A percentile compares a stretch with the other conserved stretches of the same genome.
phyloP scores from a whole-genome alignment of 768 basidiomycete species.

The Amanita muscaria region DNA sequence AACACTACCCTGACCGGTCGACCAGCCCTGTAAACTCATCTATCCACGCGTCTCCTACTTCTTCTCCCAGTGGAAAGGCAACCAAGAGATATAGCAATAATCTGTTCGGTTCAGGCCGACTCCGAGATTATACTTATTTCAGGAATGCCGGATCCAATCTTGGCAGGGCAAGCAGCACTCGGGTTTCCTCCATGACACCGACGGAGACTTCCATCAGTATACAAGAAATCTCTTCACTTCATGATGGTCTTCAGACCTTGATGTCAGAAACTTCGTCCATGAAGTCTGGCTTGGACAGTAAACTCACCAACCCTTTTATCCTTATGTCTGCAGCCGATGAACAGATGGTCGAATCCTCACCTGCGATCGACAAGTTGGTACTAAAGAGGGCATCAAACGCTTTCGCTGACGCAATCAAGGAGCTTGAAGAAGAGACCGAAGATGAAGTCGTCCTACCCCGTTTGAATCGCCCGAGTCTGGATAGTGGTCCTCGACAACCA shows the following conservation, averaged over 20 bases:
- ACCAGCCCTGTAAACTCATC: slow-evolving; percentile 27
- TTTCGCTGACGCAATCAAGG: slow-evolving; percentile 65
- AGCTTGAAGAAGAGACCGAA: slow-evolving; percentile 68
- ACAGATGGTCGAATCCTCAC: slow-evolving; percentile 18
- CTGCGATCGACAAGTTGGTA: slow-evolving; percentile 34
- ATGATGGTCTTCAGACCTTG: slow-evolving; percentile 37
- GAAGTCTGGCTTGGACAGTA: slow-evolving; percentile 29
- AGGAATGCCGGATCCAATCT: slow-evolving; percentile 37
- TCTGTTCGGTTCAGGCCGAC: slow-evolving; percentile 72
- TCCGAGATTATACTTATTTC: slow-evolving; percentile 67
- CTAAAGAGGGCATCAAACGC: slow-evolving; percentile 66
- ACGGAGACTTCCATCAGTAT: slow-evolving; percentile 35
- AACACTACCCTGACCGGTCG: slow-evolving; percentile 25
- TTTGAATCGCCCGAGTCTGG: slow-evolving; percentile 19
- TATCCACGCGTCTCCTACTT: slow-evolving; percentile 22
- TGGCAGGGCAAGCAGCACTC: slow-evolving; percentile 32
- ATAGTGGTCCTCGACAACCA: background rate
- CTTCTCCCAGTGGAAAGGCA: slow-evolving; percentile 41
- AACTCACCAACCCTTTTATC: slow-evolving; percentile 28
- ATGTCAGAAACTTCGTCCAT: slow-evolving; percentile 48
- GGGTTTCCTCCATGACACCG: slow-evolving; percentile 41
- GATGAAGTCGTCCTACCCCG: slow-evolving; percentile 74
- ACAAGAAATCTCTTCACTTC: slow-evolving; percentile 28
- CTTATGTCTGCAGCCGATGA: slow-evolving; percentile 30
- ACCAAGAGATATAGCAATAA: slow-evolving; percentile 80